Evolutionary conservation across 2,329 filamentous ascomycete species (phyloP).

Genomic region (Aureobasidium sp.): DNA sequence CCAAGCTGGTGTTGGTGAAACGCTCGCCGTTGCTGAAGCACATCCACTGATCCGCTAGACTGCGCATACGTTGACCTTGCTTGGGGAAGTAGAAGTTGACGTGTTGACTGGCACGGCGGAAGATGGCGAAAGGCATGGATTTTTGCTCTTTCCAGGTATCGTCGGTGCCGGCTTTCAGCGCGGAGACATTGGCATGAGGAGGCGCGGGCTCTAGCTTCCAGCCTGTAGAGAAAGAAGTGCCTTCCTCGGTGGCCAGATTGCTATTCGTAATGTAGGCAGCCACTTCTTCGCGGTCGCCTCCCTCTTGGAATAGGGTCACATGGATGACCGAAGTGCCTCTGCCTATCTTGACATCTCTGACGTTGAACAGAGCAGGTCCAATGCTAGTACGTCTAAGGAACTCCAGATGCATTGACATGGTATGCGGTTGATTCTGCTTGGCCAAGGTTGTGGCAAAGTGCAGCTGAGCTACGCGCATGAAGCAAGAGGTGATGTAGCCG

Average conservation of each 20-base stretch:
- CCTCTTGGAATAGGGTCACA: conserved; percentile 47
- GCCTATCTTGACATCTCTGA: conserved; percentile 57
- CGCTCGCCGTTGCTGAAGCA: conserved; percentile 51
- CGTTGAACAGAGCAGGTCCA: conserved; percentile 48
- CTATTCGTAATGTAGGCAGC: conserved; percentile 57
- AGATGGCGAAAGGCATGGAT: conserved; percentile 36
- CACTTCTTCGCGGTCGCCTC: conserved; percentile 42
- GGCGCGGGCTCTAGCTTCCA: conserved; percentile 44
- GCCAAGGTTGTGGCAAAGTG: conserved; percentile 52
- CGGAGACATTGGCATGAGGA: conserved; percentile 33
- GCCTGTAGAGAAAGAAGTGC: conserved; percentile 46
- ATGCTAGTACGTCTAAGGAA: conserved; percentile 55
- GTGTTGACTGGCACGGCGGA: conserved; percentile 42
- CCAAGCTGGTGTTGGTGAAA: conserved; percentile 57
- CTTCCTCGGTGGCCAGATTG: conserved; percentile 51
- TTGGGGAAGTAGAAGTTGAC: conserved; percentile 46
- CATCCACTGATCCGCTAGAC: conserved; percentile 57
- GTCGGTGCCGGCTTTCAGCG: conserved; percentile 37
- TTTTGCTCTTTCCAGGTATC: conserved; percentile 37
- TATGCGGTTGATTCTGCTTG: conserved; percentile 51
- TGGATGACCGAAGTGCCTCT: conserved; percentile 55
- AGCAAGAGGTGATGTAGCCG: conserved; percentile 56
- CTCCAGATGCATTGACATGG: conserved; percentile 55
- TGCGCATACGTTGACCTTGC: conserved; percentile 31
- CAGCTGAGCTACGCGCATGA: conserved; percentile 49